These are phyloP conservation scores for Centaurea solstitialis DNA, from an alignment of 129 eudicot genomes.

Conservation along the genomic window DNA sequence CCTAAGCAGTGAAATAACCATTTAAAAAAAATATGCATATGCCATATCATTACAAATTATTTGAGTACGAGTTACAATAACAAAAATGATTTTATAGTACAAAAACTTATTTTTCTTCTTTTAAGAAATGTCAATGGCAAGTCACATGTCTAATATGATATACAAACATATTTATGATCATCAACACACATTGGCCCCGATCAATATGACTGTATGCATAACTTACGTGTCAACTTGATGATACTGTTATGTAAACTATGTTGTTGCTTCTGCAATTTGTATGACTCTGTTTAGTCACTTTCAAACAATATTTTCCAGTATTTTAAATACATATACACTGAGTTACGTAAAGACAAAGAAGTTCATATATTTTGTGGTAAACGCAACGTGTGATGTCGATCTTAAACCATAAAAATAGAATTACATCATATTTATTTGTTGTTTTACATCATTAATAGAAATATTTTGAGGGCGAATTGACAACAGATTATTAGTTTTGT, in stretches of 20 bases:
- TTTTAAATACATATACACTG: neutral
- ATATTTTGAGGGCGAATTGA: constrained; percentile 11
- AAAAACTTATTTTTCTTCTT: no score
- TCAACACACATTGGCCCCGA: neutral
- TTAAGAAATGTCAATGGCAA: neutral
- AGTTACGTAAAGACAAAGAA: constrained; percentile 21
- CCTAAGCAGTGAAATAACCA: no score
- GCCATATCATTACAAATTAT: neutral
- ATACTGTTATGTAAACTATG: neutral
- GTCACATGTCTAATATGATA: neutral
- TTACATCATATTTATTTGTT: neutral
- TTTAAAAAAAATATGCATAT: no score
- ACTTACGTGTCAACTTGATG: neutral
- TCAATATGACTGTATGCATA: neutral
- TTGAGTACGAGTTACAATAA: no score
- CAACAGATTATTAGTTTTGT: constrained; percentile 28
- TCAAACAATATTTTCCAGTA: neutral
- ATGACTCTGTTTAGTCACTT: constrained; percentile 6
- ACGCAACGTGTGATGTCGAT: constrained; percentile 35
- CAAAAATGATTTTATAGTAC: neutral
- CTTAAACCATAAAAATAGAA: constrained; percentile 13
- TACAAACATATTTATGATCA: neutral
- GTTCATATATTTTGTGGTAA: constrained; percentile 4
- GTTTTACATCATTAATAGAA: constrained; percentile 16
- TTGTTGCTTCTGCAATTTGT: neutral